Percentiles rank a stretch among this genome's conserved stretches.
phyloP scores from a whole-genome alignment of 441 rosid genomes.

The Gossypium aridum region DNA sequence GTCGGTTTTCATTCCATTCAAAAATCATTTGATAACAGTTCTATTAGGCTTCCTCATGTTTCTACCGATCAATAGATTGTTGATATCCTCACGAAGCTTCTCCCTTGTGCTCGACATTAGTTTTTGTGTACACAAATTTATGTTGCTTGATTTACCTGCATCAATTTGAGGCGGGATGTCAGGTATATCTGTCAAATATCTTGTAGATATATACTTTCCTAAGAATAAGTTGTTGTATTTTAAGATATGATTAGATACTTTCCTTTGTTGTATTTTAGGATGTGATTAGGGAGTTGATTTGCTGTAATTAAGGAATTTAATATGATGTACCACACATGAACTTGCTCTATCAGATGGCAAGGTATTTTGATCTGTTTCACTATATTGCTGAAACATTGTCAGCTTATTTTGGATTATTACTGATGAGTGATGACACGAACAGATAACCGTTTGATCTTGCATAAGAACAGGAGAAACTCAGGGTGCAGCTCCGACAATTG shows the following conservation, averaged over 20 bases:
- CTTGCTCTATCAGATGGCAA: neutral
- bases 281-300: too few relatives aligned
- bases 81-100: neutral
- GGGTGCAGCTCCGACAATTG: constrained; percentile 10
- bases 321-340: neutral
- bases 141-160: too few relatives aligned
- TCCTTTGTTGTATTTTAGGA: too few relatives aligned
- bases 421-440: neutral
- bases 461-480: constrained; percentile 9
- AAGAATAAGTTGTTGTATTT: too few relatives aligned
- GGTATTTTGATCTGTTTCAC: neutral
- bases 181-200: too few relatives aligned
- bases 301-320: too few relatives aligned
- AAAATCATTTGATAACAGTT: neutral
- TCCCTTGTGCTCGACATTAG: neutral
- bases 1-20: neutral
- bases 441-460: constrained; percentile 7
- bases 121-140: neutral
- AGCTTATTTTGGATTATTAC: neutral
- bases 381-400: neutral
- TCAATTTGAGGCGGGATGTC: too few relatives aligned
- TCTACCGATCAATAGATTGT: neutral
- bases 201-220: too few relatives aligned
- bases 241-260: too few relatives aligned
- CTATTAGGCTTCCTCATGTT: neutral